phyloP scores from a whole-genome alignment of 371 early-diverging fungal species.

The Chytridium lagenaria region DNA sequence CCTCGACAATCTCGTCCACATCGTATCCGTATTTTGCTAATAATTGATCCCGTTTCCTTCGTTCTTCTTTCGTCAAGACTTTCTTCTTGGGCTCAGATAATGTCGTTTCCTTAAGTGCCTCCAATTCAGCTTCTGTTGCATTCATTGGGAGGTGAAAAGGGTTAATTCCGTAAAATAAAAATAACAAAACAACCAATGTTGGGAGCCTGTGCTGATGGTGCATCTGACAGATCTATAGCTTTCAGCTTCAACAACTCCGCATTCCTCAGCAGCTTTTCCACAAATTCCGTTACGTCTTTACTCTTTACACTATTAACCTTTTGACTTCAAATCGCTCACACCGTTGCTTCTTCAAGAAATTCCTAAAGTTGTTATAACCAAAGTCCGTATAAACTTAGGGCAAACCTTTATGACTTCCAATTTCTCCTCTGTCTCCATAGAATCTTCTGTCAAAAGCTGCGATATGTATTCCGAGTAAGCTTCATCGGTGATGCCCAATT shows the following conservation, averaged over 20 bases:
- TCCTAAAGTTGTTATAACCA: slow-evolving; percentile 12
- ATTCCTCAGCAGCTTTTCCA: slow-evolving; percentile 16
- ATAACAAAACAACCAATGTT: no score
- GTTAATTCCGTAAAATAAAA: neutral
- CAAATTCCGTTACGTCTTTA: slow-evolving; percentile 11
- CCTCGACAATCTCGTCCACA: slow-evolving; percentile 51
- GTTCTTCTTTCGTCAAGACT: slow-evolving; percentile 39
- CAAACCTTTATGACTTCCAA: slow-evolving; percentile 31
- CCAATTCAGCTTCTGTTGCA: neutral
- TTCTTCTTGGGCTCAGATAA: slow-evolving; percentile 12
- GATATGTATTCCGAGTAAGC: slow-evolving; percentile 33
- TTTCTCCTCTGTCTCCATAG: slow-evolving; percentile 43
- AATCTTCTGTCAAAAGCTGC: slow-evolving; percentile 30
- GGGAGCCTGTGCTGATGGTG: no score
- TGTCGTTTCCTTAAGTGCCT: slow-evolving; percentile 14
- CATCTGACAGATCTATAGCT: neutral
- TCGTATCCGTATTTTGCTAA: slow-evolving; percentile 48
- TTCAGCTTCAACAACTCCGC: neutral
- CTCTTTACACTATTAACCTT: neutral
- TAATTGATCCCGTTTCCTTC: slow-evolving; percentile 36
- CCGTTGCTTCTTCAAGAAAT: slow-evolving; percentile 42
- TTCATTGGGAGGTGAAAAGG: neutral
- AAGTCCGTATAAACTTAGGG: neutral
- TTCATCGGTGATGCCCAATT: slow-evolving; percentile 22
- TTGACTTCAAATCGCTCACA: no score